Evolutionary conservation across 163 green algal species (phyloP), one percentile per base, ranked within the genome.

Genomic region (Chlamydomonas reinhardtii): DNA sequence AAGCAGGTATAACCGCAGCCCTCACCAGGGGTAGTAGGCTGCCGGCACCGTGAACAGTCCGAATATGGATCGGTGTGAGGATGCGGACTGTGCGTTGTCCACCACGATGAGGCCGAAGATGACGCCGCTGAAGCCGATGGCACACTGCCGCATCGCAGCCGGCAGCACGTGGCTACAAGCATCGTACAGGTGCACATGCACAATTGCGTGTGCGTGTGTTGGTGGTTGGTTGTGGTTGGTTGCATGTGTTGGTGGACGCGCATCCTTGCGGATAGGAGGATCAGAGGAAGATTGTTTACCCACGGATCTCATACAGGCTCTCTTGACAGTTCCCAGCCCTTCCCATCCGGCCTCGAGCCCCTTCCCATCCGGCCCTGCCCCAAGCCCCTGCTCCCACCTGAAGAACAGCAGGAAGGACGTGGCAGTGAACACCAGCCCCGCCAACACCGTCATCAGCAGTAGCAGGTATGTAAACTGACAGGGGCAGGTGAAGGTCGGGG

Each of bases 91-190:
- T 27, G 66, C n/a, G 29, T 70, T 83, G 34, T 98, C 94, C 0
- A 94, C 73, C 20, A 96, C 91, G 27, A 98, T 93, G 24, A 98
- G 89, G 2, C 86, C 93, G 83, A 98, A 97, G 24, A 98, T 91
- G 20, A 97, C 84, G 22, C 95, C 96, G 4, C 89, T 95, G 39
- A 97, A 92, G 25, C 96, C 96, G 31, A 97, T 76, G 0, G 90
- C 88, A 86, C 96, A 98, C 56, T 92, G 74, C 22, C 85, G 66
- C 61, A 86, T 31, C 15, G 83, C 74, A 25, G 27, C 78, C 12
- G 65, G 68, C 0, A 87, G 35, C 35, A 85, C 4, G 27, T 43
- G 27, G 43, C 80, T 86, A 71, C 37, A 8, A 14, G 39, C 39
- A 48, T 14, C 5, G n/a, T n/a, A n/a, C n/a, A n/a, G n/a, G n/a